Evolutionary conservation across 2,329 filamentous ascomycete genomes (phyloP), one percentile per base, ranked within the genome.

Genomic region (Xylaria digitata): DNA sequence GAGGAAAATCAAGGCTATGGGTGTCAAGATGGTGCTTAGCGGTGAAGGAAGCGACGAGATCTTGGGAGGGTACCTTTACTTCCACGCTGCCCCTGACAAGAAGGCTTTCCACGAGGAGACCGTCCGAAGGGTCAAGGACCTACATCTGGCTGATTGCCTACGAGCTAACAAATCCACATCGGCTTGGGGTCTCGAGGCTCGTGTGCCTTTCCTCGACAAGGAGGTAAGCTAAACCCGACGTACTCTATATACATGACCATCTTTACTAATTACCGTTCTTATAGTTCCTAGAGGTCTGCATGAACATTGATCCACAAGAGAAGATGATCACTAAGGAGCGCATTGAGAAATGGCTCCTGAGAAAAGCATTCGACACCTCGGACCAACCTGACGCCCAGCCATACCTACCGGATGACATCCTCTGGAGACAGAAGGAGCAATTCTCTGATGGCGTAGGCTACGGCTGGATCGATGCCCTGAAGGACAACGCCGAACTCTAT

Each of bases 361-460:
- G 96, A 78, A 97, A 97, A 83, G 96, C 96, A 2, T 99, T 99
- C 78, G 96, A 99, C 82, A 97, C 94, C 34, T 88, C 87, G 54
- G 93, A 95, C 77, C 92, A 97, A 81, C 93, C 94, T 17, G 89
- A 86, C 54, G 87, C 86, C 55, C 82, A 92, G 79, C 90, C 96
- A 9, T 99, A 98, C 83, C 89, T 99, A n/a, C 96, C 96, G 7
- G 90, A 97, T 19, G 89, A 94, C 79, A 99, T 99, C 74, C 89
- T 99, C 63, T 99, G 93, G 92, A 88, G 96, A 78, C 96, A 99
- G 83, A 99, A 99, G 89, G 96, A 99, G 85, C 96, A 99, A 83
- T 99, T 99, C 85, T 96, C 92, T 66, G 96, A 99, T 76, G 96
- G 96, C 79, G 96, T 99, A 65, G 96, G 96, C 65, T 99, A 99